Evolutionary conservation across 805 yeast species (phyloP).

Genomic region (Cyberlindnera sargentensis): DNA sequence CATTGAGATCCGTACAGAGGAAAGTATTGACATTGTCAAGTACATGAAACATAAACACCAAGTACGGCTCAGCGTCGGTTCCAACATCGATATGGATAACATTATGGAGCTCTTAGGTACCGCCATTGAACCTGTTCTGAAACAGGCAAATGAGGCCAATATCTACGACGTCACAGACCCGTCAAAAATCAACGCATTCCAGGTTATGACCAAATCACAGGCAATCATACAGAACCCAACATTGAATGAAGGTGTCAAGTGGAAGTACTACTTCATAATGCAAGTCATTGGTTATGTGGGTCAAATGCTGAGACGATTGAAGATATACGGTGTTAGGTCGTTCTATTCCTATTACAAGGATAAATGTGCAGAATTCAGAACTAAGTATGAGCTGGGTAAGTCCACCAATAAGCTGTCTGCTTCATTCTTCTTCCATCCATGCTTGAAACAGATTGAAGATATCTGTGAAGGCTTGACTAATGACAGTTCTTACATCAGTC

Average conservation of each 20-base stretch:
- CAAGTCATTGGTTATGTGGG: conserved; percentile 67
- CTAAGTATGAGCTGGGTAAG: conserved; percentile 53
- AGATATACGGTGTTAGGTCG: conserved; percentile 75
- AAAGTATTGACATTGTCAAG: conserved; percentile 67
- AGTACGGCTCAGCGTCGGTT: conserved; percentile 49
- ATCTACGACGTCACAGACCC: conserved; percentile 66
- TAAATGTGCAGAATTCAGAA: conserved; percentile 48
- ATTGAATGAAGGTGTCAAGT: conserved; percentile 62
- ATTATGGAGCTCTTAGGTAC: conserved; percentile 47
- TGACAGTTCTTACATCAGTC: conserved; percentile 42
- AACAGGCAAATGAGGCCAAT: conserved; percentile 54
- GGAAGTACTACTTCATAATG: conserved; percentile 59
- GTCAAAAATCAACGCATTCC: conserved; percentile 57
- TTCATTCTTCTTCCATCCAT: conserved; percentile 48
- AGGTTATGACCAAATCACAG: conserved; percentile 62
- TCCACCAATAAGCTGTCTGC: conserved; percentile 59
- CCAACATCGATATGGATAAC: conserved; percentile 47
- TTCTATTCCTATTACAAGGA: conserved; percentile 63
- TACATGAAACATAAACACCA: conserved; percentile 68
- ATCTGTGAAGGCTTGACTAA: conserved; percentile 38
- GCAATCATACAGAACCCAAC: conserved; percentile 45
- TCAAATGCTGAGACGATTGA: conserved; percentile 58
- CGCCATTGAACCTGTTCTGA: conserved; percentile 62
- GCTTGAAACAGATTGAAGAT: conserved; percentile 37
- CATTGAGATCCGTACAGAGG: conserved; percentile 82